Base-by-base conservation (phyloP, 2,329 filamentous ascomycete species). In the Clarireedia monteithiana region DNA sequence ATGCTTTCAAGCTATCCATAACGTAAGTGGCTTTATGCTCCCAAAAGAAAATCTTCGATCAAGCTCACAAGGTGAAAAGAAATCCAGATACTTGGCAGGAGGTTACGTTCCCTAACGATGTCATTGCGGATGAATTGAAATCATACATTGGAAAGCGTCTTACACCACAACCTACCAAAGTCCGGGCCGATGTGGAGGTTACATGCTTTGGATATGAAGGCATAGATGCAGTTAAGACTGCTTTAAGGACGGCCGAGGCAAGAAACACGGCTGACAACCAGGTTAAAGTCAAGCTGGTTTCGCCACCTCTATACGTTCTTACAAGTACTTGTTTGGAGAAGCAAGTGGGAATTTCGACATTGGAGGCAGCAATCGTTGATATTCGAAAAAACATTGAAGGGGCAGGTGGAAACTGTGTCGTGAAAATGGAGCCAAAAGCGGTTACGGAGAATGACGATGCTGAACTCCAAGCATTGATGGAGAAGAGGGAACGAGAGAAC, bases 371-470 rank as follows among this genome's bases (percentile, higher is more conserved):
- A 17, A 99, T 99, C 66, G 79, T 88, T 67, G 89, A 91, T 66
- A 91, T 99, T 67, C 82, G 87, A 66, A 81, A 77, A 68, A 91
- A 81, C 72, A 99, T 99, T 70, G 83, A 85, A 70, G 78, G 74
- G 47, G 82, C 88, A 0, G 88, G 88, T 53, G 94, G 94, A 59
- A 84, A 83, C 69, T 87, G 92, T 69, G 81, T 86, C 45, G 87
- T 96, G 66, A 96, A 95, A 84, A 99, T 99, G 94, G 91, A 94
- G 68, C 94, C 94, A 64, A 97, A 97, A 84, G 94, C 95, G 4
- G 94, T 99, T 60, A 99, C 94, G 1, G 95, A 97, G 80, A 95
- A 91, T 72, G 95, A 99, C 68, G 94, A 99, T 69, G 94, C 92
- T 26, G 91, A 96, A 74, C 79, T 99, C 63, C 91, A 96, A 73